Evolutionary conservation across 495 filamentous ascomycete species (phyloP).

Genomic region (Lentithecium fluviatile): DNA sequence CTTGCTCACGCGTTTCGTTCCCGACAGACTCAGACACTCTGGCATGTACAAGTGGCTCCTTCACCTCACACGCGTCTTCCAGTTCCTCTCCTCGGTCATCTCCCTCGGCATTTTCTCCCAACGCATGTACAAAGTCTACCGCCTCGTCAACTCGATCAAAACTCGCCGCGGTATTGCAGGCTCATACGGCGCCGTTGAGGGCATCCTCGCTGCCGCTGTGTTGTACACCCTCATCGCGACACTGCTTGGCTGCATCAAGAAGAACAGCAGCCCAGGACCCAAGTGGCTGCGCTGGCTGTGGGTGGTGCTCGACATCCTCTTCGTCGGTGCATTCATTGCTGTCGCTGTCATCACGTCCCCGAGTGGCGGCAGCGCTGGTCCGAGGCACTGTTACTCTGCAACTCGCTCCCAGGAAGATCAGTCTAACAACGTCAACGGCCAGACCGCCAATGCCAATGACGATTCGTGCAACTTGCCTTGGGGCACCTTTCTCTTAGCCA

Average conservation of each 20-base stretch:
- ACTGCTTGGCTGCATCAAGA: conserved; percentile 26
- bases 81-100: conserved; percentile 43
- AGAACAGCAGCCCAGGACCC: conserved; percentile 22
- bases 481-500: conserved; percentile 35
- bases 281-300: conserved; percentile 37
- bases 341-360: conserved; percentile 42
- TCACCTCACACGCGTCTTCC: conserved; percentile 39
- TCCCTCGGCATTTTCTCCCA: conserved; percentile 45
- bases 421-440: neutral
- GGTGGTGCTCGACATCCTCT: conserved; percentile 36
- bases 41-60: conserved; percentile 34
- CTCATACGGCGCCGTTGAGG: conserved; percentile 42
- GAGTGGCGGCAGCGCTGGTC: conserved; percentile 35
- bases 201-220: conserved; percentile 43
- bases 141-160: conserved; percentile 30
- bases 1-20: conserved; percentile 39
- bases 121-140: conserved; percentile 42
- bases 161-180: conserved; percentile 19
- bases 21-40: conserved; percentile 32
- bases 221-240: conserved; percentile 39
- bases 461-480: conserved; percentile 34
- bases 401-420: neutral
- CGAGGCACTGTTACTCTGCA: conserved; percentile 20
- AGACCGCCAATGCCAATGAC: conserved; percentile 6
- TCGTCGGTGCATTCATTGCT: conserved; percentile 43